Evolutionary conservation across 2,329 filamentous ascomycete genomes (phyloP).

Genomic region (Pseudogymnoascus sp.): DNA sequence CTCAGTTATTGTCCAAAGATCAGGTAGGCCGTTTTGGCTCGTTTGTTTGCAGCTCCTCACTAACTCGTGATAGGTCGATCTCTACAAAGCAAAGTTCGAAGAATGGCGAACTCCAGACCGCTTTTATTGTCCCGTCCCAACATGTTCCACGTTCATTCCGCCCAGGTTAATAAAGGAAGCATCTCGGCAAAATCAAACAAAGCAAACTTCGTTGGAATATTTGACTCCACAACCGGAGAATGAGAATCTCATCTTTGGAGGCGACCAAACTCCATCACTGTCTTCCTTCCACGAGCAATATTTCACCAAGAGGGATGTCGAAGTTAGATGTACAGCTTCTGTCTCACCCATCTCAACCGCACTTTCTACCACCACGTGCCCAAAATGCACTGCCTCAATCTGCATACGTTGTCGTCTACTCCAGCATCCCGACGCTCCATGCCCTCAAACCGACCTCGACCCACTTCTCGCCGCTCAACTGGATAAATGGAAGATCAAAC

Average conservation of each 20-base stretch:
- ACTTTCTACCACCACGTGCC: slow-evolving; percentile 33
- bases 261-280: background rate
- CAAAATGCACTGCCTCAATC: slow-evolving; percentile 35
- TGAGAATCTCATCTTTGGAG: background rate
- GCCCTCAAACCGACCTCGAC: slow-evolving; percentile 32
- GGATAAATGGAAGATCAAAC: slow-evolving; percentile 39
- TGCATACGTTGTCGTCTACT: slow-evolving; percentile 38
- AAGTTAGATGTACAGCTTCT: background rate
- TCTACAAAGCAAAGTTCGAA: slow-evolving; percentile 39
- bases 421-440: slow-evolving; percentile 32
- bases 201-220: background rate
- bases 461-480: slow-evolving; percentile 31
- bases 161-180: slow-evolving; percentile 21
- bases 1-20: slow-evolving; percentile 29
- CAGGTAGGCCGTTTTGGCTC: slow-evolving; percentile 21
- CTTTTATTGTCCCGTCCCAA: slow-evolving; percentile 41
- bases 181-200: background rate
- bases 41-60: background rate
- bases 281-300: background rate
- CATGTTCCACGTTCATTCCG: slow-evolving; percentile 42
- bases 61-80: slow-evolving; percentile 15
- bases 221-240: background rate
- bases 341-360: background rate
- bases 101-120: slow-evolving; percentile 40
- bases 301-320: background rate